These are phyloP conservation scores for Phytophthora rubi DNA, from an alignment of 352 stramenopile species.

Conservation along the genomic window DNA sequence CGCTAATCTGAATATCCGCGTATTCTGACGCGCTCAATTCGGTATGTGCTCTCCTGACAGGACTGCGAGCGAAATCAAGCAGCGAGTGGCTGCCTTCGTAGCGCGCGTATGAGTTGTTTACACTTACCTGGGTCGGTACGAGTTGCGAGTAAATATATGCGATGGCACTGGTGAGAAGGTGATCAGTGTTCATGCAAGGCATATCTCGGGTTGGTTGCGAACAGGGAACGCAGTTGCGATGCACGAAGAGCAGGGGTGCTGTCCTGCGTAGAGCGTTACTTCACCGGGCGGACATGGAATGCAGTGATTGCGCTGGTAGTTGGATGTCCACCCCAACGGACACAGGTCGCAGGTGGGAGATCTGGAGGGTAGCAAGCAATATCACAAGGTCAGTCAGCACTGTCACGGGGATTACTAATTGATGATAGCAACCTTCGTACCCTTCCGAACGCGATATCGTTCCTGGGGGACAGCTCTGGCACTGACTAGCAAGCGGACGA, in stretches of 20 bases:
- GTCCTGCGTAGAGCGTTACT: constrained; percentile 38
- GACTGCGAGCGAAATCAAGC: constrained; percentile 32
- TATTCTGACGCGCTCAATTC: constrained; percentile 10
- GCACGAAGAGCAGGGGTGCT: constrained; percentile 64
- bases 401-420: neutral
- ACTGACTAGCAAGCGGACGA: constrained; percentile 46
- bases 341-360: constrained; percentile 52
- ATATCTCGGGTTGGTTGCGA: constrained; percentile 27
- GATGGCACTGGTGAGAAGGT: constrained; percentile 14
- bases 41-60: constrained; percentile 18
- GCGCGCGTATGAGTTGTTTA: constrained; percentile 33
- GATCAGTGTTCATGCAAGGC: constrained; percentile 19
- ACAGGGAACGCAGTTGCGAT: constrained; percentile 36
- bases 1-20: neutral
- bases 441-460: constrained; percentile 53
- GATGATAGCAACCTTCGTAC: constrained; percentile 30
- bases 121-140: neutral
- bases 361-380: constrained; percentile 23
- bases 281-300: constrained; percentile 53
- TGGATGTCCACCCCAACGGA: constrained; percentile 51
- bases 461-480: constrained; percentile 61
- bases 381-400: neutral
- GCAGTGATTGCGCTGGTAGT: constrained; percentile 63
- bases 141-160: constrained; percentile 28
- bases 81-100: constrained; percentile 44